These are phyloP conservation scores for Yarrowia hollandica DNA, from an alignment of 805 yeast species.

Conservation along the genomic window DNA sequence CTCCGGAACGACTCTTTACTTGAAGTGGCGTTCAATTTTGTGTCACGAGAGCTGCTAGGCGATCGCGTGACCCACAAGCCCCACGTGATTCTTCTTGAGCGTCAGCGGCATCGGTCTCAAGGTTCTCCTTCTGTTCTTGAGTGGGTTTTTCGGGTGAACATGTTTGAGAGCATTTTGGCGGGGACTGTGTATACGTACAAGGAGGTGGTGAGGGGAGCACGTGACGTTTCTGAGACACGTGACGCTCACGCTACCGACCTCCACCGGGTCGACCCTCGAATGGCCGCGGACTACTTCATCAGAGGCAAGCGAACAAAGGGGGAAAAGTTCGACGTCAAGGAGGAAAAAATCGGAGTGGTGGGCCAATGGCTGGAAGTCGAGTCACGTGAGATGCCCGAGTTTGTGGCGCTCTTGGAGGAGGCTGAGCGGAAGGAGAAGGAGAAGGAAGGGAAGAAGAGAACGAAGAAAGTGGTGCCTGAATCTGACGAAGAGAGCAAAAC, in stretches of 20 bases:
- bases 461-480: background rate
- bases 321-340: conserved; percentile 2
- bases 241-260: background rate
- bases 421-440: background rate
- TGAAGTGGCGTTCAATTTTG: conserved; percentile 6
- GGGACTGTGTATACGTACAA: background rate
- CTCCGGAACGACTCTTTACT: conserved; percentile 6
- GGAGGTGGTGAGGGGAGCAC: background rate
- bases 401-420: background rate
- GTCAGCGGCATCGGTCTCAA: conserved; percentile 14
- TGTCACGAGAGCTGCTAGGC: conserved; percentile 6
- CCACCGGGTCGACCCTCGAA: background rate
- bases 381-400: background rate
- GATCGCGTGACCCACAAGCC: background rate
- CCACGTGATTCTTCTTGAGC: background rate
- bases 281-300: conserved; percentile 6
- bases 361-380: background rate
- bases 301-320: background rate
- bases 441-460: background rate
- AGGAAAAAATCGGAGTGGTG: conserved; percentile 5
- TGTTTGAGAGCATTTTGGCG: conserved; percentile 24
- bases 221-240: background rate
- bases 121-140: conserved; percentile 14
- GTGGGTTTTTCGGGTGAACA: conserved; percentile 26
- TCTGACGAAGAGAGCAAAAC: no score